phyloP scores from a whole-genome alignment of 345 rosid species.

The Populus nigra region DNA sequence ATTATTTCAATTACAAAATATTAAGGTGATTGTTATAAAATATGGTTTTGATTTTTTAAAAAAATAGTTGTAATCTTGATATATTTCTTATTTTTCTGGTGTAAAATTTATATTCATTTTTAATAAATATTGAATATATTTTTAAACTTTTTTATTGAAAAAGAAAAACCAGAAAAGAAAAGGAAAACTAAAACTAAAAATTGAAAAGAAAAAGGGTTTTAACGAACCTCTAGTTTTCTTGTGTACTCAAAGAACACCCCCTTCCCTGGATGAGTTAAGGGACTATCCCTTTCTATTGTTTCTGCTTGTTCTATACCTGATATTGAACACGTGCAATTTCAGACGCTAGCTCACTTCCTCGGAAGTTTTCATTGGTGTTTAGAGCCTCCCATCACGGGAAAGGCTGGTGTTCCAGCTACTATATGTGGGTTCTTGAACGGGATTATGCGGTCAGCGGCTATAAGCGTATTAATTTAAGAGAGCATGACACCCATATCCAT shows the following conservation, averaged over 20 bases:
- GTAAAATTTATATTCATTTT: too few species aligned
- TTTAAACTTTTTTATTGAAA: too few species aligned
- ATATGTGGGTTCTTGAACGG: not conserved
- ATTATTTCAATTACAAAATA: too few species aligned
- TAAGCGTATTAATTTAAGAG: not conserved
- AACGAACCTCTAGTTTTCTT: not conserved
- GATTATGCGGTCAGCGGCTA: not conserved
- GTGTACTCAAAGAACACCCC: not conserved
- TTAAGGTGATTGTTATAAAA: too few species aligned
- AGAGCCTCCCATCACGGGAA: not conserved
- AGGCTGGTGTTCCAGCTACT: not conserved
- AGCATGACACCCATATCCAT: not conserved
- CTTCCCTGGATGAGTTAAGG: not conserved
- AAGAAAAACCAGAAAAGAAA: too few species aligned
- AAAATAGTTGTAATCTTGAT: too few species aligned
- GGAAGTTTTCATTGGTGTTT: not conserved
- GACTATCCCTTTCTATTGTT: not conserved
- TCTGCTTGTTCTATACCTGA: not conserved
- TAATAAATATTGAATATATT: too few species aligned
- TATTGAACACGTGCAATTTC: not conserved
- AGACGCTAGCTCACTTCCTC: not conserved
- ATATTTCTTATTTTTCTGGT: too few species aligned
- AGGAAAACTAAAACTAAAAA: too few species aligned
- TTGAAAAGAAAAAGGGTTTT: too few species aligned
- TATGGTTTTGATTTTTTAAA: too few species aligned